Base-by-base conservation (phyloP, 1,284 basidiomycete genomes). In the Rhodotorula glutinis region DNA sequence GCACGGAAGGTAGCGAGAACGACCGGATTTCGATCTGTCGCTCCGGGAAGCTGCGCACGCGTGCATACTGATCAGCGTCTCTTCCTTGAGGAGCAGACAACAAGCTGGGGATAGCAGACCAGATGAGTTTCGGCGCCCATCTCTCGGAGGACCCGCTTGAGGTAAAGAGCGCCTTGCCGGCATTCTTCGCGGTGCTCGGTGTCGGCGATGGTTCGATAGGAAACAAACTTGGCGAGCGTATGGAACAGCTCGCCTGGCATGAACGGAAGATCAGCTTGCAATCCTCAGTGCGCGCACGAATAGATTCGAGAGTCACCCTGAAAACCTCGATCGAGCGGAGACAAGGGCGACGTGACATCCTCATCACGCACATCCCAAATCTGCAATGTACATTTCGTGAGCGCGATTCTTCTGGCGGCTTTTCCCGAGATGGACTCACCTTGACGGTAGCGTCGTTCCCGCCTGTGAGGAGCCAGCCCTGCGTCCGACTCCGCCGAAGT, bases 161-260 rank as follows among this genome's bases (percentile, higher is more conserved):
- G 80, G 86, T 92, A 92, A 52, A 93, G 88, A 3, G 92, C 92
- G 1, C 91, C 89, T 77, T 96, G 92, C 62, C 92, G 84, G 76
- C 94, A 96, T 74, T 94, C 89, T 79, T 98, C 95, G 33, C 86
- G 83, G 3, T 81, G 78, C 5, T 85, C 83, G 60, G 81, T 80
- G 60, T 86, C 87, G 74, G 90, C 92, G 60, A 98, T 85, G 62
- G 92, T 94, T 2, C 87, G 89, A 56, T 92, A 89, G 0, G 91
- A 86, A 11, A 97, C 84, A 70, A 98, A 92, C 75, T 89, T 90
- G 4, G 89, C 86, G 4, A 98, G 82, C 0, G 90, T 88, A 74
- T 82, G 80, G 14, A 84, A 80, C 75, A 85, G 80, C 23, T 72
- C 64, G 52, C 70, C 75, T 75, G 55, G n/a, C 2, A 17, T 5